A percentile compares a stretch with the other conserved stretches of the same genome.
These are phyloP conservation scores for Helenozyma rhizophorensis DNA, from an alignment of 805 yeast genomes.

Conservation along the genomic window DNA sequence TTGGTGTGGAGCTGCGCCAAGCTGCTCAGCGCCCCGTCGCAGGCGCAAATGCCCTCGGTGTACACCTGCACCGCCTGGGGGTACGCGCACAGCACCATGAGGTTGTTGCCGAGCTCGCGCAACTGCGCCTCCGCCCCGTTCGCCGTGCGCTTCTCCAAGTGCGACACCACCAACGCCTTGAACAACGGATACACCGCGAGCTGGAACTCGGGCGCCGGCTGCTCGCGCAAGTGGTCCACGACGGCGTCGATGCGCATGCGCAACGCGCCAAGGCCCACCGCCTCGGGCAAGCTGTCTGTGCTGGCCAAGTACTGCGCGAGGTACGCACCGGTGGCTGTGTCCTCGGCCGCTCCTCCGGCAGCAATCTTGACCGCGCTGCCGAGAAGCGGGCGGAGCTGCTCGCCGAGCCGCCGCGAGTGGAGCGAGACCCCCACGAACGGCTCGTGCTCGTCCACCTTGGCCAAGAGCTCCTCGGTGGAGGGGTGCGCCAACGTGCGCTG, in stretches of 20 bases:
- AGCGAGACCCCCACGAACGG: not conserved
- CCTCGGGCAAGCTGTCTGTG: not conserved
- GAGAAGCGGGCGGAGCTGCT: constrained; percentile 16
- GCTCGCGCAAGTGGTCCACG: not conserved
- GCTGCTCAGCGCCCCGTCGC: constrained; percentile 11
- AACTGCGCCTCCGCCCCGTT: constrained; percentile 12
- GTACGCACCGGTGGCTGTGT: too few relatives aligned
- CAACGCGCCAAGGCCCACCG: not conserved
- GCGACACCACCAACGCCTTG: constrained; percentile 5
- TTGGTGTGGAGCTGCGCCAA: constrained; percentile 33
- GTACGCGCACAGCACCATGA: constrained; percentile 31
- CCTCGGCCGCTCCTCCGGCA: not conserved
- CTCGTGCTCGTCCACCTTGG: constrained; percentile 10
- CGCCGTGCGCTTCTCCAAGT: constrained; percentile 1
- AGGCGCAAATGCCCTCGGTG: constrained; percentile 30
- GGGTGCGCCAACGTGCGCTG: constrained; percentile 8
- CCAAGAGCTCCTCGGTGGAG: constrained; percentile 15
- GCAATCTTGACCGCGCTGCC: constrained; percentile 6
- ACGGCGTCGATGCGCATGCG: not conserved
- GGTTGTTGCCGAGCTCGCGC: constrained; percentile 39
- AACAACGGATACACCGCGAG: constrained; percentile 4
- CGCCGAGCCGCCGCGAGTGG: constrained; percentile 11
- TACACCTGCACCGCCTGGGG: constrained; percentile 38
- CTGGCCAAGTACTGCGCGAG: not conserved
- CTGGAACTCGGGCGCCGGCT: not conserved